Base-by-base conservation (phyloP, 2,329 filamentous ascomycete genomes). In the Huntiella savannae region DNA sequence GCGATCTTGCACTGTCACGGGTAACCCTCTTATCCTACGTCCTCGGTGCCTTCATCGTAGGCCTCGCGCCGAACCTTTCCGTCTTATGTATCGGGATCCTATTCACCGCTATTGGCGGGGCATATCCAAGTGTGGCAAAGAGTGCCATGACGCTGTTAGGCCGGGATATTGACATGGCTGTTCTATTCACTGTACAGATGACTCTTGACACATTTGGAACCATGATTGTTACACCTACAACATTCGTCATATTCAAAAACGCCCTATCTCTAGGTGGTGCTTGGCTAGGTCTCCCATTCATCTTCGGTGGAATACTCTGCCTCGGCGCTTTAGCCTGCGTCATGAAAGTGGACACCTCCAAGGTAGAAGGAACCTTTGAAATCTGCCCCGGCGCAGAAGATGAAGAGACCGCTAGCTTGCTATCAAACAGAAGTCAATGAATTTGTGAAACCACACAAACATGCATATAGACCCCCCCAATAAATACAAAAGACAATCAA, bases 71-170 rank as follows among this genome's bases (percentile, higher is more conserved):
- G 16, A 40, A 11, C n/a, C 13, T 45, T 17, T n/a, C 10, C n/a
- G 19, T 38, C 16, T 33, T 49, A 19, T 43, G 28, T 5, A 10
- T 43, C 11, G 46, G 46, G 7, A 34, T 32, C n/a, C 15, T 38
- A 4, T 16, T 49, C 10, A 47, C 35, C 15, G 49, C 40, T 16
- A 33, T 46, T 13, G 47, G 28, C 41, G 4, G 32, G 16, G 44
- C 43, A 5, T 47, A 43, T 40, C 6, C 11, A 13, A 43, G 22
- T n/a, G 43, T 49, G 10, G 17, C 43, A 11, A 48, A 46, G 5
- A 51, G 52, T 37, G 38, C 51, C 37, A 48, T 53, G 37, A 46
- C 51, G 2, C 38, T 39, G 5, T 8, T 52, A 5, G 43, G 48
- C 12, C 22, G 33, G 15, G 46, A 47, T 10, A 32, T 33, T 5